Evolutionary conservation across 2,329 filamentous ascomycete genomes (phyloP).

Genomic region (Colletotrichum salicis): DNA sequence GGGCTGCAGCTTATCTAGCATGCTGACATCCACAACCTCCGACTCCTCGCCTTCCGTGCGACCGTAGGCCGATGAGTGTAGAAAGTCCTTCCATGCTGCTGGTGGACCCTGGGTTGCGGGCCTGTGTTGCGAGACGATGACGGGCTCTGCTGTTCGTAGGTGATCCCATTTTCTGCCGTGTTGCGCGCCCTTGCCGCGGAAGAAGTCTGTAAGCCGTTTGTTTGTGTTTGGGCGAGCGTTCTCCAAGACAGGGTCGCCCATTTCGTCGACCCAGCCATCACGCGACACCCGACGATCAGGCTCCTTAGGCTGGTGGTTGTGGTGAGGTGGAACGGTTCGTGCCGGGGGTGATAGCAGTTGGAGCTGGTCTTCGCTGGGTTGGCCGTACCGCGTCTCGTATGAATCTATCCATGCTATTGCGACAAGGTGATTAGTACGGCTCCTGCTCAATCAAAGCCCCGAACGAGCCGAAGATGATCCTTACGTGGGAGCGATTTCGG

Average conservation of each 20-base stretch:
- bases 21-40: conserved; percentile 57
- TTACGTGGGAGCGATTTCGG: conserved; percentile 44
- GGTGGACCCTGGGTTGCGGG: conserved; percentile 53
- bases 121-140: conserved; percentile 64
- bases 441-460: not conserved
- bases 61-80: conserved; percentile 64
- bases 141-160: conserved; percentile 66
- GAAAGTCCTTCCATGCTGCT: conserved; percentile 63
- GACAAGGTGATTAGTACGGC: conserved; percentile 30
- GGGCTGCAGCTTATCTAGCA: conserved; percentile 58
- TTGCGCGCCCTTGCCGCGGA: conserved; percentile 58
- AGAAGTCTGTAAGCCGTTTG: conserved; percentile 56
- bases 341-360: conserved; percentile 51
- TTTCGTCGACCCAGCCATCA: conserved; percentile 58
- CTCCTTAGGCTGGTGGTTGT: conserved; percentile 54
- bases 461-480: conserved; percentile 6
- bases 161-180: conserved; percentile 69
- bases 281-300: conserved; percentile 56
- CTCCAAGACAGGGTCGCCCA: conserved; percentile 49
- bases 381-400: conserved; percentile 55
- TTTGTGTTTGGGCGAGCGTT: conserved; percentile 46
- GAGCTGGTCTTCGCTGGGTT: conserved; percentile 50
- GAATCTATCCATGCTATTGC: conserved; percentile 61
- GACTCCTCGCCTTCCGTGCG: conserved; percentile 58
- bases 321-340: conserved; percentile 51